Percentiles rank a stretch among this genome's conserved stretches.
Evolutionary conservation across 1,284 basidiomycete genomes (phyloP).

Genomic region (Ganoderma leucocontextum): DNA sequence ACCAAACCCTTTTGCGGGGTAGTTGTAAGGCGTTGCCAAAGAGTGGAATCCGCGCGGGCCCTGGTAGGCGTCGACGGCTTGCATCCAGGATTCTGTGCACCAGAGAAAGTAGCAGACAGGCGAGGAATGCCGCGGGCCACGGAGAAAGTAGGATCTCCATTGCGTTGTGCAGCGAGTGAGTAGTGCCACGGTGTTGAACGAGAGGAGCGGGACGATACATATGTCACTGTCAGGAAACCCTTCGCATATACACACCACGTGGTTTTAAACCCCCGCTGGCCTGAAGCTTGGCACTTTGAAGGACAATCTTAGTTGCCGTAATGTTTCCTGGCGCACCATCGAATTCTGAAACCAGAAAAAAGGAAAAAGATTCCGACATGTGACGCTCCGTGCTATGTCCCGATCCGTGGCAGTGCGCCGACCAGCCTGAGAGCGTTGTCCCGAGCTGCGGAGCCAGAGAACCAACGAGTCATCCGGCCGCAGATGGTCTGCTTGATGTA

Average conservation of each 20-base stretch:
- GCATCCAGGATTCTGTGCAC: neutral
- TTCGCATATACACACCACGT: too few species aligned
- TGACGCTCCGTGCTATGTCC: too few species aligned
- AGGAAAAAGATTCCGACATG: too few species aligned
- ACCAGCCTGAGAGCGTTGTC: too few species aligned
- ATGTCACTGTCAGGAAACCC: too few species aligned
- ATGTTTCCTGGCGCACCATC: neutral
- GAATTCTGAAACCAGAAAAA: too few species aligned
- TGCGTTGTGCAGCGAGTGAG: neutral
- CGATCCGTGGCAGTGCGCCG: too few species aligned
- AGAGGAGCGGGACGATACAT: neutral
- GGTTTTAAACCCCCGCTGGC: neutral
- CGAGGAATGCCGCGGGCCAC: neutral
- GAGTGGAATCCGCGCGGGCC: slow-evolving; percentile 4
- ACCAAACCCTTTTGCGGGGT: slow-evolving; percentile 5
- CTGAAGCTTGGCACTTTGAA: neutral
- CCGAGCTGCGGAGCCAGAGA: too few species aligned
- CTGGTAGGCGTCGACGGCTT: slow-evolving; percentile 3
- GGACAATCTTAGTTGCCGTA: neutral
- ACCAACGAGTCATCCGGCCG: too few species aligned
- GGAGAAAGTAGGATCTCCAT: neutral
- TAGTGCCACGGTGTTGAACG: neutral
- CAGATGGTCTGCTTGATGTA: too few species aligned
- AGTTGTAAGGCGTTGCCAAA: slow-evolving; percentile 16
- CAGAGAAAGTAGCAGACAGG: neutral